Conservation (phyloP, 2,329 filamentous ascomycete genomes). For the Trichoderma atrobrunneum region DNA sequence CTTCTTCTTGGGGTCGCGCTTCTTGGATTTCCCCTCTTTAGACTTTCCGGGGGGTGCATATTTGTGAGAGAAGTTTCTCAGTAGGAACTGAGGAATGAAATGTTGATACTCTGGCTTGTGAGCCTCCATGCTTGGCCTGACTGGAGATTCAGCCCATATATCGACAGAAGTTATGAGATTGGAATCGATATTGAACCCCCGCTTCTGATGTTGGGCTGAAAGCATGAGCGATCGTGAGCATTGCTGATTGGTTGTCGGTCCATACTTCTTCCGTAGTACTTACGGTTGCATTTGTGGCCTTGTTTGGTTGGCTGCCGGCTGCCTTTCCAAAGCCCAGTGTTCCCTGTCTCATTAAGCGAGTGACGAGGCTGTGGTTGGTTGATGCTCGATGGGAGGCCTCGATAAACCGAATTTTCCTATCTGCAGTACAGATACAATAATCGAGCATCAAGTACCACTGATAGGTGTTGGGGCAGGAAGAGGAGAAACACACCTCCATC, state of each 20-base stretch:
- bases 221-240: background rate
- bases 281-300: background rate
- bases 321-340: background rate
- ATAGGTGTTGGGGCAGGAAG: background rate
- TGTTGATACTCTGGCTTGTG: constrained; percentile 8
- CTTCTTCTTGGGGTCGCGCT: background rate
- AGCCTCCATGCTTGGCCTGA: background rate
- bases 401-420: background rate
- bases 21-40: background rate
- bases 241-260: background rate
- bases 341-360: background rate
- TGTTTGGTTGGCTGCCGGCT: background rate
- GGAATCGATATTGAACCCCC: background rate
- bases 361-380: background rate
- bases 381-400: background rate
- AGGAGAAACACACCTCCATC: background rate
- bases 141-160: background rate
- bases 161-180: background rate
- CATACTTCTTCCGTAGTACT: background rate
- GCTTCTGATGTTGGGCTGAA: background rate
- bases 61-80: constrained; percentile 3
- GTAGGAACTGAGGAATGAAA: constrained; percentile 12
- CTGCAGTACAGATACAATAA: background rate
- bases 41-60: background rate
- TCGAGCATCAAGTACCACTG: background rate